Evolutionary conservation across 306 rosid species (phyloP).

Genomic region (Luffa aegyptiaca): DNA sequence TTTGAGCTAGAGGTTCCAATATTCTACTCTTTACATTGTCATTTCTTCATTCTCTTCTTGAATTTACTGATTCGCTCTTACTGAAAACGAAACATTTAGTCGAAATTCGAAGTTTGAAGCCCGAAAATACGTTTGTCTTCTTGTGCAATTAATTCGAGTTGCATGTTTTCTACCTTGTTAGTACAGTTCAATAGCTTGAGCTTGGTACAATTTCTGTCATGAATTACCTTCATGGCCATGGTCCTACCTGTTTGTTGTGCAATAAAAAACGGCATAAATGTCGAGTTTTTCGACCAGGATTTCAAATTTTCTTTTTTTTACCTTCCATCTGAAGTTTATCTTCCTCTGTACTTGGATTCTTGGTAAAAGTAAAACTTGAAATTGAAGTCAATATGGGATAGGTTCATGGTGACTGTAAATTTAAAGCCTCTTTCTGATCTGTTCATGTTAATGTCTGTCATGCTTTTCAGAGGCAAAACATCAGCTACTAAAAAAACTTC

Average conservation of each 20-base stretch:
- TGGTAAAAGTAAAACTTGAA: neutral
- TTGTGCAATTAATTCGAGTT: neutral
- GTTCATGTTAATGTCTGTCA: neutral
- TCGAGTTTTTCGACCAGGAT: neutral
- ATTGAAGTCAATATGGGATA: neutral
- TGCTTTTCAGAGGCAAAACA: slow-evolving; percentile 62
- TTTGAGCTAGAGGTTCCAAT: neutral
- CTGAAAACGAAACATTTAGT: neutral
- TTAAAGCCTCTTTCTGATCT: neutral
- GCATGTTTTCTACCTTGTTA: neutral
- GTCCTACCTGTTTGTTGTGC: slow-evolving; percentile 1
- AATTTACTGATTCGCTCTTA: neutral
- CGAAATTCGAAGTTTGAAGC: neutral
- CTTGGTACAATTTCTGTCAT: neutral
- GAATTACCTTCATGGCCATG: neutral
- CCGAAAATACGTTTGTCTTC: neutral
- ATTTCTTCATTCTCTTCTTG: neutral
- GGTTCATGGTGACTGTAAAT: neutral
- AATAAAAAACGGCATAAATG: neutral
- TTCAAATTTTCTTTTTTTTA: neutral
- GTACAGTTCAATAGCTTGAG: neutral
- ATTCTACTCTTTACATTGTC: neutral
- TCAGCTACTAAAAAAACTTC: slow-evolving; percentile 58
- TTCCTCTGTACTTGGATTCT: neutral
- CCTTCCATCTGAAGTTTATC: neutral